Evolutionary conservation across 352 stramenopile genomes (phyloP).

Genomic region (Pythium periplocum): DNA sequence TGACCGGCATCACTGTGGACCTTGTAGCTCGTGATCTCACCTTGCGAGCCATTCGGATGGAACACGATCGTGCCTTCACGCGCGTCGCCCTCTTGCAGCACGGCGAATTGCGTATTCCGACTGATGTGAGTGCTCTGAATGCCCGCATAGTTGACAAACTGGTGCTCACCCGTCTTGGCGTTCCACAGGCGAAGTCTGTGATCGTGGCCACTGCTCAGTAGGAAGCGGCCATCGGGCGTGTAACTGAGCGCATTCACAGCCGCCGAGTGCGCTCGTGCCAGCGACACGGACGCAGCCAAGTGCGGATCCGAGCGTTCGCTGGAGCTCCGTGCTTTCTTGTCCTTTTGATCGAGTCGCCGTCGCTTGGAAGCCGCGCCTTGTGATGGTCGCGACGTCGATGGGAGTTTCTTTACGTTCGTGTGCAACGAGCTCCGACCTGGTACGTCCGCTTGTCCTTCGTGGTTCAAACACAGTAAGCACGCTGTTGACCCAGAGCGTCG

Average conservation of each 20-base stretch:
- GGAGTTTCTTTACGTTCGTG: conserved; percentile 40
- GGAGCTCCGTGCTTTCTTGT: conserved; percentile 1
- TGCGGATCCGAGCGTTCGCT: conserved; percentile 44
- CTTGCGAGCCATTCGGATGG: conserved; percentile 48
- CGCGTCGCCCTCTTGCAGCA: conserved; percentile 51
- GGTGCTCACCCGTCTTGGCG: conserved; percentile 41
- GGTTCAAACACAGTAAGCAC: conserved; percentile 78
- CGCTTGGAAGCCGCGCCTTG: conserved; percentile 15
- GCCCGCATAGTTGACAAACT: conserved; percentile 68
- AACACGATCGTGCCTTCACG: conserved; percentile 50
- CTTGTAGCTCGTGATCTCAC: conserved; percentile 38
- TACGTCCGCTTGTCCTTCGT: conserved; percentile 43
- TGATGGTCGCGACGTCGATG: conserved; percentile 14
- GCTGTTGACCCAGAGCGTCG: conserved; percentile 75
- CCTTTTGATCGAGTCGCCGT: conserved; percentile 10
- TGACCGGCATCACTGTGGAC: conserved; percentile 43
- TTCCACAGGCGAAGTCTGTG: conserved; percentile 66
- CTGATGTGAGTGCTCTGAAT: conserved; percentile 23
- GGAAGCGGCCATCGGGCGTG: conserved; percentile 55
- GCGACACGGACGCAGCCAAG: conserved; percentile 37
- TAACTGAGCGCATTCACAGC: conserved; percentile 58
- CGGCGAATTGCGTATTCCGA: conserved; percentile 46
- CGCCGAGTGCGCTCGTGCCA: conserved; percentile 38
- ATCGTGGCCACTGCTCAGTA: conserved; percentile 59
- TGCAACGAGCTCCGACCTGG: conserved; percentile 46